A percentile compares a stretch with the other conserved stretches of the same genome.
These are phyloP conservation scores for Fraxinus floribunda DNA, from an alignment of 305 asterid genomes.

Conservation along the genomic window DNA sequence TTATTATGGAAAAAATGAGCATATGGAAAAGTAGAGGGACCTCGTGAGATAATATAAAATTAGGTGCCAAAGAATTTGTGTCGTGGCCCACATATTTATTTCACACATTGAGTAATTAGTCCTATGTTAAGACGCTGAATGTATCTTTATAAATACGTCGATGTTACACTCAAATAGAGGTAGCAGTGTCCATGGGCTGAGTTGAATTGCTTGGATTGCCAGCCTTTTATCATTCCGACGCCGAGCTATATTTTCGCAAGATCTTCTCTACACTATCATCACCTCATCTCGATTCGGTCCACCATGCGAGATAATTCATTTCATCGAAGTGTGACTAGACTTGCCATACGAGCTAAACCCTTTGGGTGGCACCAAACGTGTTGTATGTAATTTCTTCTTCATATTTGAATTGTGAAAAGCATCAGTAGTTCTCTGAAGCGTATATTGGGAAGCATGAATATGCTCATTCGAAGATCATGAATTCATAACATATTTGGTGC, in stretches of 20 bases:
- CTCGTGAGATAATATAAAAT: slow-evolving; percentile 11
- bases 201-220: not conserved
- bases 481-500: not conserved
- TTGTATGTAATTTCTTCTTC: slow-evolving; percentile 41
- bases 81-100: not conserved
- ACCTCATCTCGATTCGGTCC: not conserved
- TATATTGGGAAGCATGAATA: not conserved
- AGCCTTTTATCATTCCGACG: too few relatives aligned
- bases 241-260: too few relatives aligned
- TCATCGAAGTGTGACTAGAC: not conserved
- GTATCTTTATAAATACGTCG: not conserved
- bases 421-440: too few relatives aligned
- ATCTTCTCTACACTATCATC: too few relatives aligned
- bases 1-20: slow-evolving; percentile 15
- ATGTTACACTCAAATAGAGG: not conserved
- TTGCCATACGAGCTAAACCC: not conserved
- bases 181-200: not conserved
- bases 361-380: not conserved
- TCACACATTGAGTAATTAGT: not conserved
- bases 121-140: not conserved
- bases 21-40: slow-evolving; percentile 17
- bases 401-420: slow-evolving; percentile 29
- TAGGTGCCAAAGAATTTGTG: slow-evolving; percentile 28
- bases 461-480: slow-evolving; percentile 27
- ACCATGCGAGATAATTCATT: not conserved